Evolutionary conservation across 2,329 filamentous ascomycete genomes (phyloP).

Genomic region (Graphilbum ipis-grandicollis): DNA sequence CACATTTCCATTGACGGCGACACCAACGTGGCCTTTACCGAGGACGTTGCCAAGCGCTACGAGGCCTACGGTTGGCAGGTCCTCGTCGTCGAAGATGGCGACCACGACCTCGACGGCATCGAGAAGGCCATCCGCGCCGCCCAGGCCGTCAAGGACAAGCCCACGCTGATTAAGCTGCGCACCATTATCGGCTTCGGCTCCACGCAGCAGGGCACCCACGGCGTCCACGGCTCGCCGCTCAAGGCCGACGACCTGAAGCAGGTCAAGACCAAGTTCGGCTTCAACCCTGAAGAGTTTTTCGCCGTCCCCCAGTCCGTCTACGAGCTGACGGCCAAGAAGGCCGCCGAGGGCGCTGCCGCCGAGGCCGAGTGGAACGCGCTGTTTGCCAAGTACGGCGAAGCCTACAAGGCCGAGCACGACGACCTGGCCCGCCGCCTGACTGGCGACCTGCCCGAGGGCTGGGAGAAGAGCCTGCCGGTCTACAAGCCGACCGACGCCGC

Average conservation of each 20-base stretch:
- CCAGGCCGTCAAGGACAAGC: slow-evolving; percentile 86
- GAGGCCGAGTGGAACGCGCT: slow-evolving; percentile 95
- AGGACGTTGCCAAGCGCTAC: slow-evolving; percentile 89
- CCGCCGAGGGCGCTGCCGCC: slow-evolving; percentile 67
- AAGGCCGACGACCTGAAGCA: slow-evolving; percentile 89
- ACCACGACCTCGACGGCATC: slow-evolving; percentile 73
- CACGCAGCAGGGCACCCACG: slow-evolving; percentile 78
- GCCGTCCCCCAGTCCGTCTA: slow-evolving; percentile 89
- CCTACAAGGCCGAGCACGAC: slow-evolving; percentile 61
- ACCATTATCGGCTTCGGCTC: slow-evolving; percentile 97
- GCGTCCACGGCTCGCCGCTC: slow-evolving; percentile 89
- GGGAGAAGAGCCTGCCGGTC: slow-evolving; percentile 83
- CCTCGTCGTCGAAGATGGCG: slow-evolving; percentile 68
- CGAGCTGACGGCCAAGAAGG: slow-evolving; percentile 73
- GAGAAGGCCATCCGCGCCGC: slow-evolving; percentile 75
- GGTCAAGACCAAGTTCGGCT: slow-evolving; percentile 90
- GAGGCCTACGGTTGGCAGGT: slow-evolving; percentile 96
- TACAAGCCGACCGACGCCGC: slow-evolving; percentile 78
- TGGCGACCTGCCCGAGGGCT: slow-evolving; percentile 80
- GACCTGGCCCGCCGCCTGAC: slow-evolving; percentile 69
- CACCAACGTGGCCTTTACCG: slow-evolving; percentile 91
- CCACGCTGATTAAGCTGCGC: slow-evolving; percentile 86
- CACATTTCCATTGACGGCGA: slow-evolving; percentile 91
- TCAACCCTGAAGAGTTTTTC: slow-evolving; percentile 87
- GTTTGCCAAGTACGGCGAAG: slow-evolving; percentile 66